These are phyloP conservation scores for Nitzschia palea DNA, from an alignment of 108 stramenopile genomes.

Conservation along the genomic window DNA sequence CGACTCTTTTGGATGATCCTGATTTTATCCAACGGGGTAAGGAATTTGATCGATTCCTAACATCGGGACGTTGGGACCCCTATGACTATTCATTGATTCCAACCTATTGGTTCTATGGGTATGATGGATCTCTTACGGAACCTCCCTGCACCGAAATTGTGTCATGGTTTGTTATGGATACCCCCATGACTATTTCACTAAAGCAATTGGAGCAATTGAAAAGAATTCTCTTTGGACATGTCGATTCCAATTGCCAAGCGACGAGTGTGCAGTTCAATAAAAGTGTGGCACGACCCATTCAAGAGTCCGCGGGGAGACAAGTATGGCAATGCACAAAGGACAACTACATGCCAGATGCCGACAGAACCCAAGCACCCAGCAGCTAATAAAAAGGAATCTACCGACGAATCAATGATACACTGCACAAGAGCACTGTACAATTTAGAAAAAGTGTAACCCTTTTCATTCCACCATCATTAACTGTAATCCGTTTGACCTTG, in stretches of 20 bases:
- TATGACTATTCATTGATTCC: slow-evolving; percentile 56
- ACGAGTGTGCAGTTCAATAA: slow-evolving; percentile 69
- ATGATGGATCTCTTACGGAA: slow-evolving; percentile 79
- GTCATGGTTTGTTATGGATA: slow-evolving; percentile 76
- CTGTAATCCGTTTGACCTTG: too few relatives aligned
- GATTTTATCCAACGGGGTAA: slow-evolving; percentile 2
- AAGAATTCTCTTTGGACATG: slow-evolving; percentile 64
- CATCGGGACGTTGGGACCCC: slow-evolving; percentile 54
- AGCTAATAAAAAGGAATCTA: background rate
- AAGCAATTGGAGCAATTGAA: slow-evolving; percentile 74
- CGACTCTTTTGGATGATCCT: slow-evolving; percentile 20
- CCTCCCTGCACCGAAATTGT: slow-evolving; percentile 84
- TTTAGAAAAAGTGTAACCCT: too few relatives aligned
- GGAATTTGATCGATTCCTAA: slow-evolving; percentile 17
- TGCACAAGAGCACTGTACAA: too few relatives aligned
- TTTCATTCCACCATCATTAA: too few relatives aligned
- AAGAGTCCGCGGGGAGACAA: slow-evolving; percentile 42
- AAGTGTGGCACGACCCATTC: slow-evolving; percentile 74
- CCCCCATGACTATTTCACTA: slow-evolving; percentile 53
- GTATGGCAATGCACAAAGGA: slow-evolving; percentile 53
- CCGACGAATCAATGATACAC: background rate
- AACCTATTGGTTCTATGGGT: slow-evolving; percentile 70
- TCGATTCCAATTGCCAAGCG: slow-evolving; percentile 54
- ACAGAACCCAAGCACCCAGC: too few relatives aligned
- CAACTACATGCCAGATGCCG: slow-evolving; percentile 38